Base-by-base conservation (phyloP, 441 rosid species). In the Erysimum cheiri region DNA sequence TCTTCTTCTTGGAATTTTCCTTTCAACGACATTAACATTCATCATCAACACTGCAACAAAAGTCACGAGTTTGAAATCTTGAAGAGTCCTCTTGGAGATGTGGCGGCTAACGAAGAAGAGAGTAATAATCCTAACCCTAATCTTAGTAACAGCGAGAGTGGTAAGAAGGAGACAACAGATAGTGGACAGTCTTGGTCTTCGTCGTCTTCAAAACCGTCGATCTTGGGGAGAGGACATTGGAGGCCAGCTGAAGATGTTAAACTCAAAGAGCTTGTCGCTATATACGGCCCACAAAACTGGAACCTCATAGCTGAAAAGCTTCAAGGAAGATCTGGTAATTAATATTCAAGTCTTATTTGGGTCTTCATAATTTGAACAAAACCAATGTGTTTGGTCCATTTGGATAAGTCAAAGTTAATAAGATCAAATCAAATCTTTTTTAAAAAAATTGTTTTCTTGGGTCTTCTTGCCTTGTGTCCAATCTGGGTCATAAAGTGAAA, bases 251-350 rank as follows among this genome's bases (percentile, higher is more conserved):
- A 95, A 75, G 99, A 95, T 81, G 83, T 88, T 35, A 86, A 85
- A 76, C 98, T 95, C 14, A 88, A 78, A 73, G 97, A 89, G 67
- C 97, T 95, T 60, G 99, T 95, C n/a, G 77, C 88, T 32, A 83
- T 82, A 55, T 85, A 83, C 43, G 99, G 98, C n/a, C 98, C 99
- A 59, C 97, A 90, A 80, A 92, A 95, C 71, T 95, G 98, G 99
- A 95, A 95, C 78, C 83, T 89, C 84, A 90, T 92, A 29, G 99
- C 98, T 56, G 89, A 92, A 73, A 84, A 90, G 71, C 93, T 95
- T 52, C 76, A 82, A 53, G 97, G 97, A 76, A 86, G 99, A 92
- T 92, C 98, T 67, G 98, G 99, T 92, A 64, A 40, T 28, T 56
- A 22, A 10, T 19, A 19, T 19, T 43, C 10, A 62, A 15, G 39